These are phyloP conservation scores for Phytophthora pinifolia DNA, from an alignment of 352 stramenopile species.

Conservation along the genomic window DNA sequence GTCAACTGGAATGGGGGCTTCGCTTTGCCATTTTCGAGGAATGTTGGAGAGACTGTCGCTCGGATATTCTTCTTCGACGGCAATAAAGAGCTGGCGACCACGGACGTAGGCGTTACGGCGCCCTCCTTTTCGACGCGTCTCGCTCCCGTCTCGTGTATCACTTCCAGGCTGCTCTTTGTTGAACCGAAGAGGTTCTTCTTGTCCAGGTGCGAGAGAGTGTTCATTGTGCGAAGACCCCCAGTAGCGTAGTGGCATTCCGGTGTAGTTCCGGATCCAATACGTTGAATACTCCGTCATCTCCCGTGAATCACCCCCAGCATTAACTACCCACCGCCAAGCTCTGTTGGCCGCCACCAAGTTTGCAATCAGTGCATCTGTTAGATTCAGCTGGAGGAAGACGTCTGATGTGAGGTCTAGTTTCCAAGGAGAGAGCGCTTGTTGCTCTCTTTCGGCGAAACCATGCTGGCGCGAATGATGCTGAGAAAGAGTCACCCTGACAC, in stretches of 20 bases:
- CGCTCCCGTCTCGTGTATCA: neutral
- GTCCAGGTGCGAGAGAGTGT: slow-evolving; percentile 47
- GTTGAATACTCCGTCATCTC: slow-evolving; percentile 84
- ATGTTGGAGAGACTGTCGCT: slow-evolving; percentile 33
- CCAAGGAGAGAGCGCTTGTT: slow-evolving; percentile 32
- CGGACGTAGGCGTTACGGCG: slow-evolving; percentile 19
- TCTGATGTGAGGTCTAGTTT: slow-evolving; percentile 64
- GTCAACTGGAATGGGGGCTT: slow-evolving; percentile 77
- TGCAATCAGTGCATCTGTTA: slow-evolving; percentile 81
- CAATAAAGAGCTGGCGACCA: slow-evolving; percentile 68
- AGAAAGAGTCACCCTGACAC: slow-evolving; percentile 41
- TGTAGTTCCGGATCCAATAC: slow-evolving; percentile 89
- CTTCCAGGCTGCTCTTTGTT: slow-evolving; percentile 16
- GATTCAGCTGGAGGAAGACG: slow-evolving; percentile 70
- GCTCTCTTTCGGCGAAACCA: slow-evolving; percentile 25
- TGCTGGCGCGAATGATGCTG: slow-evolving; percentile 22
- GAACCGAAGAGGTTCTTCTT: slow-evolving; percentile 72
- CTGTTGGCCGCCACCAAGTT: slow-evolving; percentile 77
- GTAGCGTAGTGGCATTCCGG: slow-evolving; percentile 74
- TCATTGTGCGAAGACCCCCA: slow-evolving; percentile 63
- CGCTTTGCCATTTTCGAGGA: slow-evolving; percentile 63
- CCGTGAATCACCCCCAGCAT: slow-evolving; percentile 62
- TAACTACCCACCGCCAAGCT: slow-evolving; percentile 77
- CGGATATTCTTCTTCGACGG: slow-evolving; percentile 54
- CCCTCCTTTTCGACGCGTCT: slow-evolving; percentile 19